Evolutionary conservation across 179 eudicot genomes (phyloP).

Genomic region (Corrigiola litoralis): DNA sequence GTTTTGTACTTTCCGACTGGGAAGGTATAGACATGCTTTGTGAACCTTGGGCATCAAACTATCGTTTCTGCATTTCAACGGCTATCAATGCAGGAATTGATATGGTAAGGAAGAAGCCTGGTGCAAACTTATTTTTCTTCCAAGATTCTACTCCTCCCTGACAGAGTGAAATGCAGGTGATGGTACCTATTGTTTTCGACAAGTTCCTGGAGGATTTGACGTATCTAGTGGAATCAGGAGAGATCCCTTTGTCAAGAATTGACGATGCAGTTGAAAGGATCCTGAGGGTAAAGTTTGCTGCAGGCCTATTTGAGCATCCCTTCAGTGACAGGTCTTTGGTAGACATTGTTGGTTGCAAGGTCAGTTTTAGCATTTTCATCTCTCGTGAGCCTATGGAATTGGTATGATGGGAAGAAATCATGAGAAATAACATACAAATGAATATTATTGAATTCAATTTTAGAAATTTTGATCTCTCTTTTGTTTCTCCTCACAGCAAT

Average conservation of each 20-base stretch:
- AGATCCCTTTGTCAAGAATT: slow-evolving; percentile 54
- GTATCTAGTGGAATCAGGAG: slow-evolving; percentile 57
- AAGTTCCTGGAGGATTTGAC: slow-evolving; percentile 46
- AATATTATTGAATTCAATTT: too few species aligned
- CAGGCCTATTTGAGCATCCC: slow-evolving; percentile 74
- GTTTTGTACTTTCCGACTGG: slow-evolving; percentile 68
- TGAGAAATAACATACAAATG: too few species aligned
- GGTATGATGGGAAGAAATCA: too few species aligned
- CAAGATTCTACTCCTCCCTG: neutral
- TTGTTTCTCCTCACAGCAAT: neutral
- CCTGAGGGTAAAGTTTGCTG: slow-evolving; percentile 68
- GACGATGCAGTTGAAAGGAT: slow-evolving; percentile 80
- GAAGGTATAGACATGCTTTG: slow-evolving; percentile 67
- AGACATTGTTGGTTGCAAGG: slow-evolving; percentile 67
- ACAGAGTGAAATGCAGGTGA: slow-evolving; percentile 45
- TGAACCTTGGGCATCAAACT: slow-evolving; percentile 49
- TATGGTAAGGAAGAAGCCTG: slow-evolving; percentile 48
- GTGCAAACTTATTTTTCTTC: neutral
- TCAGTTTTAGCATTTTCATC: slow-evolving; percentile 19
- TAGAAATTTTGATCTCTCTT: too few species aligned
- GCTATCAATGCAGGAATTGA: slow-evolving; percentile 76
- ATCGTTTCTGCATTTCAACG: slow-evolving; percentile 37
- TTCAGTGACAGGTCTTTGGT: slow-evolving; percentile 57
- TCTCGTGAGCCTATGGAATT: too few species aligned
- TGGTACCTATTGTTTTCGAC: slow-evolving; percentile 60